A percentile compares a stretch with the other conserved stretches of the same genome.
Evolutionary conservation across 1,284 basidiomycete genomes (phyloP).

Genomic region (Cryptococcus depauperatus): DNA sequence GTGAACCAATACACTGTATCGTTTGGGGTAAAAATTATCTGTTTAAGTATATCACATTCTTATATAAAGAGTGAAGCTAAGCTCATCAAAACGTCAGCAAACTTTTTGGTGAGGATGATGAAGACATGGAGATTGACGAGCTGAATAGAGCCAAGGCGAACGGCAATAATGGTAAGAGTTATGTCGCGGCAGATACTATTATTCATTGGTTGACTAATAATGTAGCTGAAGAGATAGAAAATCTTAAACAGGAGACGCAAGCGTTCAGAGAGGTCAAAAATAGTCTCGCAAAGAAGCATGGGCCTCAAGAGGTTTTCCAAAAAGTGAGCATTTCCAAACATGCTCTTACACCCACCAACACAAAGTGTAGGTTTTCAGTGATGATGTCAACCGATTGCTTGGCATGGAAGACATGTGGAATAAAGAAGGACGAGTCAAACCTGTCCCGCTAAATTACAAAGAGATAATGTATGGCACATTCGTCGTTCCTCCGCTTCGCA

Average conservation of each 20-base stretch:
- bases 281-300: slow-evolving; percentile 48
- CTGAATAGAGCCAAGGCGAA: slow-evolving; percentile 50
- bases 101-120: slow-evolving; percentile 83
- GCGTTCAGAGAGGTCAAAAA: slow-evolving; percentile 75
- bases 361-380: no score
- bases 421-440: slow-evolving; percentile 60
- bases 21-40: slow-evolving; percentile 99
- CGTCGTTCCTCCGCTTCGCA: slow-evolving; percentile 43
- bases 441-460: slow-evolving; percentile 73
- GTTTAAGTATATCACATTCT: slow-evolving; percentile 59
- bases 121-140: slow-evolving; percentile 44
- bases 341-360: slow-evolving; percentile 49
- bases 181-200: no score
- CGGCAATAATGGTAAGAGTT: slow-evolving; percentile 62
- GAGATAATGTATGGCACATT: slow-evolving; percentile 59
- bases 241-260: slow-evolving; percentile 76
- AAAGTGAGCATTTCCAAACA: slow-evolving; percentile 54
- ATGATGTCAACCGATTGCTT: slow-evolving; percentile 80
- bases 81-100: slow-evolving; percentile 55
- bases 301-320: slow-evolving; percentile 67
- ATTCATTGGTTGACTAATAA: neutral
- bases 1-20: slow-evolving; percentile 96
- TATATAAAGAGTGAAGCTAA: neutral
- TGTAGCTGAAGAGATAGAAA: slow-evolving; percentile 79
- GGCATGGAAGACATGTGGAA: slow-evolving; percentile 99